These are phyloP conservation scores for Chytriomyces sp. DNA, from an alignment of 192 early-diverging fungal species.

Conservation along the genomic window DNA sequence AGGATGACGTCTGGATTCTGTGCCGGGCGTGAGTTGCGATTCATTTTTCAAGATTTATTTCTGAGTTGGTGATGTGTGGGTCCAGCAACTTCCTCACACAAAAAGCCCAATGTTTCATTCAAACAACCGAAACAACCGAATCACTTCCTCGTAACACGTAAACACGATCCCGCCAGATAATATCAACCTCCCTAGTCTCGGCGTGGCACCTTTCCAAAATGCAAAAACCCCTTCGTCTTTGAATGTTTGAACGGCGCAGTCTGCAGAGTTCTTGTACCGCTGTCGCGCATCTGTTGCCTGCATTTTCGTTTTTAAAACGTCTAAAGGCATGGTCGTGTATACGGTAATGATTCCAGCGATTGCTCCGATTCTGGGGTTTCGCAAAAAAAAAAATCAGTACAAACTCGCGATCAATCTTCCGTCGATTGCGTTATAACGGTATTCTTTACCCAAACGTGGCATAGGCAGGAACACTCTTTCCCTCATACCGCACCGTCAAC, in stretches of 20 bases:
- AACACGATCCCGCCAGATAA: neutral
- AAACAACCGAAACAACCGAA: neutral
- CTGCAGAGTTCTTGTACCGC: slow-evolving; percentile 72
- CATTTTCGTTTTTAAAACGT: slow-evolving; percentile 98
- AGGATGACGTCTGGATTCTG: slow-evolving; percentile 4
- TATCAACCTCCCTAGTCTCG: slow-evolving; percentile 81
- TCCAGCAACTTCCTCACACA: neutral
- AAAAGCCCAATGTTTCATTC: neutral
- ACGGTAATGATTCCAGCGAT: slow-evolving; percentile 91
- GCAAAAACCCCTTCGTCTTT: slow-evolving; percentile 78
- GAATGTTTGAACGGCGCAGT: slow-evolving; percentile 74
- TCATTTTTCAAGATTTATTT: neutral
- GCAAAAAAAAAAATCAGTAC: slow-evolving; percentile 4
- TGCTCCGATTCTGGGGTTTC: slow-evolving; percentile 67
- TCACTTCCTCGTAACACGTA: neutral
- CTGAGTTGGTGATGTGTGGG: neutral
- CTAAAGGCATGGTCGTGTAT: slow-evolving; percentile 95
- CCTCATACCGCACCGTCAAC: slow-evolving; percentile 42
- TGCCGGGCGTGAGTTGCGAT: neutral
- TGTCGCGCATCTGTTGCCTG: slow-evolving; percentile 76
- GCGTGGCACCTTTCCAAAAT: slow-evolving; percentile 96
- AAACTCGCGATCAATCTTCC: slow-evolving; percentile 73
- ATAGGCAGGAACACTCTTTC: slow-evolving; percentile 53
- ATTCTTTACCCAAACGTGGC: slow-evolving; percentile 42
- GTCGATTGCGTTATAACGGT: no score